Percentiles rank a stretch among this genome's conserved stretches.
Conservation (phyloP, 2,329 filamentous ascomycete species). For the Talaromyces sp. region DNA sequence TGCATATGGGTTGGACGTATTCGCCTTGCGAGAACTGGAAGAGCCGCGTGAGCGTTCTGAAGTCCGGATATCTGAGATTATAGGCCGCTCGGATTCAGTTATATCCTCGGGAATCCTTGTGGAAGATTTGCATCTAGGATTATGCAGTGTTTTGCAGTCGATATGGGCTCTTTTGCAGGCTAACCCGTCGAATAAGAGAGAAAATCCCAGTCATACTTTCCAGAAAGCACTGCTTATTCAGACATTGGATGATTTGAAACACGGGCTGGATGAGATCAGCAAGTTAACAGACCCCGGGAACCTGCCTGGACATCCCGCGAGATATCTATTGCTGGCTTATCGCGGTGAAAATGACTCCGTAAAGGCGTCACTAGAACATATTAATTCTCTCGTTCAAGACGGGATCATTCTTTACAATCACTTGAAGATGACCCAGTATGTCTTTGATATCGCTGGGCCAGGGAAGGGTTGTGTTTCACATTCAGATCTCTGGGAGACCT, state of each 20-base stretch:
- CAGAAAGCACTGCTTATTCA: slow-evolving; percentile 1
- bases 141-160: slow-evolving; percentile 8
- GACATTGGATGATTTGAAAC: slow-evolving; percentile 2
- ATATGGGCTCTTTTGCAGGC: slow-evolving; percentile 4
- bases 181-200: not conserved
- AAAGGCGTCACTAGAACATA: not conserved
- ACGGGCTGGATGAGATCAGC: slow-evolving; percentile 3
- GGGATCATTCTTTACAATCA: slow-evolving; percentile 13
- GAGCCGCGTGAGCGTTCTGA: slow-evolving; percentile 1
- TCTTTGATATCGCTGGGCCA: not conserved
- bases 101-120: not conserved
- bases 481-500: not conserved
- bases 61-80: not conserved
- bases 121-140: slow-evolving; percentile 12
- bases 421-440: slow-evolving; percentile 7
- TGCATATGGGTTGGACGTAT: slow-evolving; percentile 10
- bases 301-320: not conserved
- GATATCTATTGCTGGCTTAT: slow-evolving; percentile 9
- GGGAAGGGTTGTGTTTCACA: not conserved
- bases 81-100: not conserved
- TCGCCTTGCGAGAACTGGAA: not conserved
- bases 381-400: slow-evolving; percentile 7
- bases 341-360: slow-evolving; percentile 9
- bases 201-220: not conserved
- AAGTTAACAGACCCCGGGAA: not conserved